A percentile compares a stretch with the other conserved stretches of the same genome.
Conservation (phyloP, 2,329 filamentous ascomycete species). For the Cryphonectria naterciae region DNA sequence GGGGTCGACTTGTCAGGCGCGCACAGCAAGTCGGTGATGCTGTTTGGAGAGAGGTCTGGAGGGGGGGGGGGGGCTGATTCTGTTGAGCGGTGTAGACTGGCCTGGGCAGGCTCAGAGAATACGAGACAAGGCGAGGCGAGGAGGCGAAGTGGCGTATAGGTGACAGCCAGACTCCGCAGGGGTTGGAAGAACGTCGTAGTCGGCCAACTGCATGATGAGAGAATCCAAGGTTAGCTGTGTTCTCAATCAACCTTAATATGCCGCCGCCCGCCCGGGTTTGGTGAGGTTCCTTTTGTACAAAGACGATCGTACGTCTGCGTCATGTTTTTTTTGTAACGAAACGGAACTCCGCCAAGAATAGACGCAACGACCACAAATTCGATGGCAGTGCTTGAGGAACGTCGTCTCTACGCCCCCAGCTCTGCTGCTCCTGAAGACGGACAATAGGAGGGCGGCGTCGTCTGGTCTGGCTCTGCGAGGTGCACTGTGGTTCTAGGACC, state of each 20-base stretch:
- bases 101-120: slow-evolving; percentile 19
- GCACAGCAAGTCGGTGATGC: slow-evolving; percentile 9
- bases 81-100: slow-evolving; percentile 20
- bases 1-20: slow-evolving; percentile 16
- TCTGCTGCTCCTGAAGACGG: neutral
- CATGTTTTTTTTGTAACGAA: neutral
- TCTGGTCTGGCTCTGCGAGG: neutral
- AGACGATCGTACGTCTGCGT: neutral
- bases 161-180: slow-evolving; percentile 17
- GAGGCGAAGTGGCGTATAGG: slow-evolving; percentile 26
- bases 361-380: neutral
- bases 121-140: slow-evolving; percentile 25
- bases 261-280: slow-evolving; percentile 14
- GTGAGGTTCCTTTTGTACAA: slow-evolving; percentile 12
- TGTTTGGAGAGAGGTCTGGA: slow-evolving; percentile 10
- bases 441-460: neutral
- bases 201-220: slow-evolving; percentile 44
- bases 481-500: neutral
- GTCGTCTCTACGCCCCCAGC: no score
- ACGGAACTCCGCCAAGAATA: neutral
- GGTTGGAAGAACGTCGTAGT: slow-evolving; percentile 30
- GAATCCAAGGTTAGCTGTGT: slow-evolving; percentile 39
- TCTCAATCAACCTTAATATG: slow-evolving; percentile 31
- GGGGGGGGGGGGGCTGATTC: slow-evolving; percentile 4
- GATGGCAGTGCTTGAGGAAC: neutral